Base-by-base conservation (phyloP, 2,329 filamentous ascomycete genomes). In the Huntiella bhutanensis region DNA sequence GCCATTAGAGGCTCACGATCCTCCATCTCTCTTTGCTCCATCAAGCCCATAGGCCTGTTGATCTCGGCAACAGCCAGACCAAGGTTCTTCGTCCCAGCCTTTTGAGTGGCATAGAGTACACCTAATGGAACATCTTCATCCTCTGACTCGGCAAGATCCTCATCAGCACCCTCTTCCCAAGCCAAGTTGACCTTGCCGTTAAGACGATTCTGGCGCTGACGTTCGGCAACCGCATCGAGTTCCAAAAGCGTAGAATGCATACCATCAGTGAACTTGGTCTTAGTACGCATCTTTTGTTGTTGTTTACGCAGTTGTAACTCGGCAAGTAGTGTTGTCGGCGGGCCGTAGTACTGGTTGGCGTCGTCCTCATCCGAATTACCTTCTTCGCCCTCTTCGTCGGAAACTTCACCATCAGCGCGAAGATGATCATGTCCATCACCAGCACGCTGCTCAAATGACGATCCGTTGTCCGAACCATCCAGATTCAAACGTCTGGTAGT, bases 241-340 rank as follows among this genome's bases (percentile, higher is more conserved):
- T 98, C 77, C 1, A 98, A 68, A 3, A 98, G 69, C 0, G 91
- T 98, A 11, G 83, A 83, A 52, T 91, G 84, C 70, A 93, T 79
- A n/a, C 85, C 87, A 46, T 80, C 77, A 15, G 81, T 79, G 53
- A 68, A 68, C 11, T 80, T 80, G 16, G 77, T 73, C 48, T 60
- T 58, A 28, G 80, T 91, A 33, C 91, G 77, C 51, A 78, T 69
- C 60, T 84, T 87, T 55, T 92, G 80, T 54, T 94, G 82, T 50
- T 83, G 78, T 59, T 98, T 96, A 43, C 91, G 80, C 52, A 93
- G 65, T 58, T 95, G 85, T 5, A 98, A 67, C 59, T 98, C 91
- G 0, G 91, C 91, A 17, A 98, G 72, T 0, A 98, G 70, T 0
- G 91, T 98, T 1, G 86, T 93, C 1, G 91, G 91, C 3, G 78